Conservation (phyloP, 2,329 filamentous ascomycete genomes). For the Colletotrichum eremochloae region DNA sequence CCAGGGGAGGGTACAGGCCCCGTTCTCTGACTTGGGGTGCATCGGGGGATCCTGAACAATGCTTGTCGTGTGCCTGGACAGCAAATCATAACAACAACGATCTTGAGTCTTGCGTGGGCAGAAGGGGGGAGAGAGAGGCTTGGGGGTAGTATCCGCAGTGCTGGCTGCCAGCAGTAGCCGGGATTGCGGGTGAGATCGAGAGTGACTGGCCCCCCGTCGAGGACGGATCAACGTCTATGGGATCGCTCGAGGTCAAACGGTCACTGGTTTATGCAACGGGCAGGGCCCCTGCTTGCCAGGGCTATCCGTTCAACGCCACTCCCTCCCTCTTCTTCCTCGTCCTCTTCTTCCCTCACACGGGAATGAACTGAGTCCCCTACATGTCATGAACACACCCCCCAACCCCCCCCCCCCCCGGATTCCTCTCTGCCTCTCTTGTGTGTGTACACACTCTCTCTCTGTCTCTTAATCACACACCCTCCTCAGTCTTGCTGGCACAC, state of each 20-base stretch:
- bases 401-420: constrained; percentile 14
- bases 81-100: constrained; percentile 30
- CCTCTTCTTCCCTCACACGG: constrained; percentile 22
- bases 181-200: constrained; percentile 51
- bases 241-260: constrained; percentile 57
- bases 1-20: constrained; percentile 24
- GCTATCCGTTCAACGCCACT: constrained; percentile 17
- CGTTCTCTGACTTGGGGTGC: constrained; percentile 55
- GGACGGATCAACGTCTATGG: constrained; percentile 51
- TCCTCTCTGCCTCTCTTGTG: constrained; percentile 38
- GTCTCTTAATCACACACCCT: neutral
- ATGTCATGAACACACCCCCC: constrained; percentile 45
- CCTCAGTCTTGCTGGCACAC: constrained; percentile 19
- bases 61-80: constrained; percentile 43
- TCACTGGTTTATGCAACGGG: constrained; percentile 49
- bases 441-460: constrained; percentile 25
- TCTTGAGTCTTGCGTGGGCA: constrained; percentile 36
- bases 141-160: constrained; percentile 41
- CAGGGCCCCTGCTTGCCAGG: constrained; percentile 34
- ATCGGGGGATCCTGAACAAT: constrained; percentile 50
- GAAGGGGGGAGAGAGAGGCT: constrained; percentile 21
- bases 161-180: constrained; percentile 34
- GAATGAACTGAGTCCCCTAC: constrained; percentile 39
- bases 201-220: constrained; percentile 46
- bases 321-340: neutral